Percentiles rank a stretch among this genome's conserved stretches.
phyloP scores from a whole-genome alignment of 108 stramenopile species.

The Nitzschia sp. region DNA sequence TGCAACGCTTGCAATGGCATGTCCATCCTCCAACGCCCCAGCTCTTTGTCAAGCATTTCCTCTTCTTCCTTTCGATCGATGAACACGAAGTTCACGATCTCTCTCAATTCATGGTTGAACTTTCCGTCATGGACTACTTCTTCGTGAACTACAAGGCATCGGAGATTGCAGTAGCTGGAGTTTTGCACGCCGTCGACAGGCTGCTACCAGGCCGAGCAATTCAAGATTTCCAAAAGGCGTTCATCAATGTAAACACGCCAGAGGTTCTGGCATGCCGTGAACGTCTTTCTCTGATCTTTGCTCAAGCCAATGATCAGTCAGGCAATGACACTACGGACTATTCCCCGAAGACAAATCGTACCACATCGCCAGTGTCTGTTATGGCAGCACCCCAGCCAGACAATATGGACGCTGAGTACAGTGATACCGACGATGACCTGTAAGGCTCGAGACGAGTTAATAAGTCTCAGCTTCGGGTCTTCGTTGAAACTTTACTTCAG shows the following conservation, averaged over 20 bases:
- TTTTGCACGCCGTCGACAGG: constrained; percentile 66
- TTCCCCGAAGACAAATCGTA: constrained; percentile 8
- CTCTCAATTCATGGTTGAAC: constrained; percentile 71
- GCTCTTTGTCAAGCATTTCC: constrained; percentile 43
- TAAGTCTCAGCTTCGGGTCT: not conserved
- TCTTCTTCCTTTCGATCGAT: constrained; percentile 38
- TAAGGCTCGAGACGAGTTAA: not conserved
- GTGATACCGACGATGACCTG: not conserved
- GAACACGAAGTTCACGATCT: constrained; percentile 61
- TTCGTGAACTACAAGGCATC: constrained; percentile 68
- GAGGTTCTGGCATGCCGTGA: constrained; percentile 47
- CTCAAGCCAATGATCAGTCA: constrained; percentile 31
- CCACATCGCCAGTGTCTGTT: constrained; percentile 39
- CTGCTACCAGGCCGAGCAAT: constrained; percentile 6
- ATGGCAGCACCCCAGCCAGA: constrained; percentile 21
- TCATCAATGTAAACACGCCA: constrained; percentile 45
- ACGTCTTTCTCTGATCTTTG: constrained; percentile 30
- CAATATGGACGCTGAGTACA: constrained; percentile 12
- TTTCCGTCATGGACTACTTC: constrained; percentile 74
- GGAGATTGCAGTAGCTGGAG: constrained; percentile 62
- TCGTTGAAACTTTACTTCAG: too few species aligned
- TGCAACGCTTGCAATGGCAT: constrained; percentile 58
- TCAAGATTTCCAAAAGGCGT: constrained; percentile 20
- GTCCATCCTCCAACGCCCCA: constrained; percentile 67
- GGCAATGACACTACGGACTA: constrained; percentile 14